Base-by-base conservation (phyloP, 768 basidiomycete genomes). In the Scleroderma citrinum region DNA sequence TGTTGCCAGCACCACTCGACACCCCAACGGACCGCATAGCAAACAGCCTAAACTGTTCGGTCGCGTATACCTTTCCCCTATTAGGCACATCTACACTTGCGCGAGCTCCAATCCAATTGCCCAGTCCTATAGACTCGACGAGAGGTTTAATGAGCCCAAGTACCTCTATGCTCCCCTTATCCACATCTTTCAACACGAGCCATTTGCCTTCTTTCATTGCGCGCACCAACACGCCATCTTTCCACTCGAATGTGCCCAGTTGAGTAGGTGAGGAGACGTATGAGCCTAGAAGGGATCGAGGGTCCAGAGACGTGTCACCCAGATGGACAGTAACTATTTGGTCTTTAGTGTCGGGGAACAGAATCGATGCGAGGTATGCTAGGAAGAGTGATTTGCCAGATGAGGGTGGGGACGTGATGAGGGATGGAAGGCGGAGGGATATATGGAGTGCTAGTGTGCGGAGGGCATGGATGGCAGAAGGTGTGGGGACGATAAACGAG, bases 231-330 rank as follows among this genome's bases (percentile, higher is more conserved):
- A 93, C 85, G 6, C 96, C 96, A 54, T 97, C 93, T 67, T 87
- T 90, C 90, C 94, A 99, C 57, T 95, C 91, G 58, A 99, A 99
- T 2, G 81, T 82, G 5, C 95, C 95, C 0, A 92, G 83, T 21
- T 78, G 78, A 2, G 77, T 81, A 0, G 85, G 75, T 0, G 95
- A 96, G 2, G 95, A 95, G 3, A 92, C 74, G 51, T 98, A 95
- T 2, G 92, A 93, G 5, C 96, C 95, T 37, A 99, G 77, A 5
- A 99, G 76, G 0, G 92, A 86, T 20, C 95, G 87, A 26, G 94
- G 86, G 61, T 99, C 95, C 39, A 99, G 76, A 2, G 95, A 95
- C 1, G 93, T 95, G 58, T 98, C 96, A 6, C 92, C 91, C 21
- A 98, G 81, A 58, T 95, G 88, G 50, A 99, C 83, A 1, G 80